Evolutionary conservation across 805 yeast genomes (phyloP), one percentile per base, ranked within the genome.

Genomic region (Candida nanaspora): DNA sequence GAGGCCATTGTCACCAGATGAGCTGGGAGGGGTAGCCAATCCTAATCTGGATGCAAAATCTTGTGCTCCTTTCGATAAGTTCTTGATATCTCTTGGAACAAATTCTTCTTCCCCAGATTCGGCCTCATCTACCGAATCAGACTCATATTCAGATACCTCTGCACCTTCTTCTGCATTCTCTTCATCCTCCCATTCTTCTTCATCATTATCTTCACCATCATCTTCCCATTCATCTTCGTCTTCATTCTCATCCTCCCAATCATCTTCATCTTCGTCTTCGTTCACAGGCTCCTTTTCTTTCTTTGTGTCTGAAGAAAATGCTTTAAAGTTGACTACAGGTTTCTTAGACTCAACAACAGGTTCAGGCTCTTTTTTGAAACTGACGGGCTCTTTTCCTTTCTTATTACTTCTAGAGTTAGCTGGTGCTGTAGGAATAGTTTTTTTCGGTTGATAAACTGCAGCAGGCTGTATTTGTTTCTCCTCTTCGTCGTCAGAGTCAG

Each of bases 11-110:
- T 34, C 13, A n/a, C 33, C 39, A 4, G 27, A 15, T 7, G 33
- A 20, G 8, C 35, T 5, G 5, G 40, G 40, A 22, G 40, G 40
- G 4, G 40, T 37, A 4, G 30, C 2, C 14, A 37, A 16, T 16
- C 40, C 40, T n/a, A 37, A 18, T 30, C 40, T 37, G 4, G 40
- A 15, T 6, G 40, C 40, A 22, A 37, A 29, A 23, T 3, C n/a
- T 22, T 32, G 40, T 6, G 35, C 40, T 13, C 16, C 40, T 23
- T 7, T 7, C 13, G 40, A 37, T n/a, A 37, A 11, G 26, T 28
- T 13, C 9, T 9, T 9, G 10, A 37, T 3, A 8, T 7, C 34
- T 14, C 2, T 20, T 21, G 35, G 35, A 15, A 22, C 26, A n/a
- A 37, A 37, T 30, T 37, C 35, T 16, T 29, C 34, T 23, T 37